phyloP scores from a whole-genome alignment of 495 filamentous ascomycete species.

The Talaromyces proteolyticus region DNA sequence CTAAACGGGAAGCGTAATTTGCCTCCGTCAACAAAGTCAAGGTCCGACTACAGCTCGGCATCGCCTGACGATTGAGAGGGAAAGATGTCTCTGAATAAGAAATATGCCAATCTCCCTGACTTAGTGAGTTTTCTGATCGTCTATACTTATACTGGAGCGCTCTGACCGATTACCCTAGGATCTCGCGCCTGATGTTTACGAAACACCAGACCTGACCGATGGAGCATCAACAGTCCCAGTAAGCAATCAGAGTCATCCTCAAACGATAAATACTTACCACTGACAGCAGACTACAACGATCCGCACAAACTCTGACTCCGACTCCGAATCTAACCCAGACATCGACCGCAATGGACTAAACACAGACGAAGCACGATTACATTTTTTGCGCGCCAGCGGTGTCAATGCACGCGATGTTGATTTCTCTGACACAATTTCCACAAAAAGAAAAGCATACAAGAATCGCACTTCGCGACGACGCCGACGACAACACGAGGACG shows the following conservation, averaged over 20 bases:
- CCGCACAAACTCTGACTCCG: constrained; percentile 57
- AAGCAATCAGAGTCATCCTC: constrained; percentile 3
- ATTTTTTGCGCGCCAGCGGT: constrained; percentile 62
- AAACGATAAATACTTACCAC: constrained; percentile 10
- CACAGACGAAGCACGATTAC: constrained; percentile 69
- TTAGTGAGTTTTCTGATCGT: constrained; percentile 47
- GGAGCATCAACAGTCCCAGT: constrained; percentile 81
- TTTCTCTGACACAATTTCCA: constrained; percentile 75
- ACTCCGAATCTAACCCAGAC: constrained; percentile 54
- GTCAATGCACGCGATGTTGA: constrained; percentile 71
- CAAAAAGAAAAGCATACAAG: constrained; percentile 76
- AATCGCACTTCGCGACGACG: constrained; percentile 61
- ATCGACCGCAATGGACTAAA: constrained; percentile 71
- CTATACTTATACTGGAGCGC: not conserved
- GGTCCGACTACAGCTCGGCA: too few species aligned
- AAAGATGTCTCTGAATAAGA: constrained; percentile 55
- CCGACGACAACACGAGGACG: constrained; percentile 39
- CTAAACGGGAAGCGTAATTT: too few species aligned
- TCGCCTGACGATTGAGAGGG: too few species aligned
- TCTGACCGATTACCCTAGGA: constrained; percentile 49
- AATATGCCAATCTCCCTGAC: constrained; percentile 83
- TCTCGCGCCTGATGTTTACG: constrained; percentile 87
- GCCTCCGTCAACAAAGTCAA: too few species aligned
- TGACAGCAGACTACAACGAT: constrained; percentile 54
- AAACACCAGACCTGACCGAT: constrained; percentile 86